Base-by-base conservation (phyloP, 192 early-diverging fungal genomes). In the Backusella macrospora region DNA sequence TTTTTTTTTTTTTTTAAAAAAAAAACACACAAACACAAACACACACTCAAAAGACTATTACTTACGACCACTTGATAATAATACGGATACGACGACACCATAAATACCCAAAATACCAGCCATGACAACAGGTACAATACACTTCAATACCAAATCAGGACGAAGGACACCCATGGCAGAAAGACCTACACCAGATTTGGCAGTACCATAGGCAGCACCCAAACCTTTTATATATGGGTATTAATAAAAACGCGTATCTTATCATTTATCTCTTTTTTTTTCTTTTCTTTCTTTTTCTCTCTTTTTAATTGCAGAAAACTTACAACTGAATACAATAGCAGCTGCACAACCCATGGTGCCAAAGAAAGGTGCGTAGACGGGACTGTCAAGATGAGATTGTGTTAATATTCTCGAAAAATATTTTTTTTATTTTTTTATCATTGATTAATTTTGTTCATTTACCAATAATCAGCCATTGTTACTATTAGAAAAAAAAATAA, bases 71-170 rank as follows among this genome's bases (percentile, higher is more conserved):
- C 88, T 89, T 26, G 92, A 86, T 69, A 95, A 91, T 45, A 99
- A 86, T 3, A 99, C 98, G 8, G 98, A 88, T 6, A 99, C 96
- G 8, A 98, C 96, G 13, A 99, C 87, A 43, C 98, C 98, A 86
- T 99, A 99, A 79, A 99, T 95, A 82, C 91, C 96, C 73, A 99
- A 93, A 82, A 99, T 99, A 94, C 98, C 98, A 76, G 91, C 94
- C 96, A 98, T 98, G 76, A 99, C 92, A 62, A 98, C 94, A n/a
- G 96, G 96, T 62, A 99, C 91, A 73, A 96, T 88, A 64, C 89
- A 86, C 79, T 92, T 95, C 81, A 95, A 91, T 68, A 94, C 91
- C 59, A 96, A 80, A 76, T 96, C 95, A 70, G 95, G 95, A 43
- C 92, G 92, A 68, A 94, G 83, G 21, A 91, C 88, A 71, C 94